Base-by-base conservation (phyloP, 768 basidiomycete species). In the Xerocomellus intermedius region DNA sequence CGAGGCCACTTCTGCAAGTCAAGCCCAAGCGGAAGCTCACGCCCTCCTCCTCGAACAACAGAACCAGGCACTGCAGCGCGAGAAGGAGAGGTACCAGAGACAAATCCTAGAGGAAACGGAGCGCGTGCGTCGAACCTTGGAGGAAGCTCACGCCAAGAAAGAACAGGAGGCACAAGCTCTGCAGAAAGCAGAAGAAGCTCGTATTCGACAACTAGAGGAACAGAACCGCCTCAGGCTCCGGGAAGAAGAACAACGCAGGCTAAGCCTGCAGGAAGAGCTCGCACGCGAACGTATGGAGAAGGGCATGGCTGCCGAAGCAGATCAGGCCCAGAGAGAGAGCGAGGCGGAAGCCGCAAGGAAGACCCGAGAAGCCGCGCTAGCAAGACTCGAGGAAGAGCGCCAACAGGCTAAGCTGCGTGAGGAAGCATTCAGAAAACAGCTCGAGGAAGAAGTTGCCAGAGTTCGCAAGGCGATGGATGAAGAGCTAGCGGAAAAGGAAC, bases 201-300 rank as follows among this genome's bases (percentile, higher is more conserved):
- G 66, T 32, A 50, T 67, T 38, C 69, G 42, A 42, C 51, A 63
- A 16, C 55, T 67, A 5, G 66, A 65, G 32, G 70, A 72, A 36
- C 56, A 69, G 28, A 59, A 71, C n/a, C 63, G 59, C 30, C 58
- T 63, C 52, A 65, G 30, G 36, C 56, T 71, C 28, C 66, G 48
- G 8, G 69, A 72, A 37, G 72, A 72, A 36, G 72, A 71, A 55
- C 51, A 55, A 9, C 69, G 52, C 13, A 62, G 70, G 42, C 24
- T 38, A 26, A 47, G 41, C 26, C 52, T 71, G 42, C 64, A 71
- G 32, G 65, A 65, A 12, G 63, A 71, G 45, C 65, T 73, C 47
- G 46, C 51, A 8, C 63, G 62, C 30, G 52, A 67, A 30, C 65
- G 57, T 8, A 63, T 51, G 49, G 54, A 51, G 35, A 70, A 62